phyloP scores from a whole-genome alignment of 306 rosid genomes.

The Prunus fruticosa region DNA sequence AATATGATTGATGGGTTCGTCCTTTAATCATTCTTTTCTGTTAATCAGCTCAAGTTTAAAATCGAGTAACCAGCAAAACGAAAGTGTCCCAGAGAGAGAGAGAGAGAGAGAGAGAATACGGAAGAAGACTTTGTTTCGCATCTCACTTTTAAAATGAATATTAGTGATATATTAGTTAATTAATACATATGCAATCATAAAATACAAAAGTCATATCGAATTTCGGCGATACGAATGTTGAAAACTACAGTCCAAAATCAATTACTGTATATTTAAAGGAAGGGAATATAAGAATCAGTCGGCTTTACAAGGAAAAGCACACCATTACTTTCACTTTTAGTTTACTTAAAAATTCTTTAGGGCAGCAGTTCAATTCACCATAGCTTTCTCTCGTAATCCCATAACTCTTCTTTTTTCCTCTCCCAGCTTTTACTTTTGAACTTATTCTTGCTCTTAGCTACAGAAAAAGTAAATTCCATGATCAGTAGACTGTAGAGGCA shows the following conservation, averaged over 20 bases:
- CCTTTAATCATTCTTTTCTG: constrained; percentile 60
- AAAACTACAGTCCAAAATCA: constrained; percentile 42
- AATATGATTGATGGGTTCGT: constrained; percentile 74
- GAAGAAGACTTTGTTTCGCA: constrained; percentile 24
- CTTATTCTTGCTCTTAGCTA: constrained; percentile 40
- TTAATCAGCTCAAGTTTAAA: constrained; percentile 26
- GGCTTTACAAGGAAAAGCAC: constrained; percentile 36
- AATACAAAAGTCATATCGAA: constrained; percentile 46
- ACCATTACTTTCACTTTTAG: constrained; percentile 34
- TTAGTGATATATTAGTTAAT: constrained; percentile 2
- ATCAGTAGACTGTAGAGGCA: constrained; percentile 11
- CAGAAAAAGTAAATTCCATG: constrained; percentile 25
- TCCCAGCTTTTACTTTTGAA: constrained; percentile 42
- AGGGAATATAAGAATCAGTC: constrained; percentile 59
- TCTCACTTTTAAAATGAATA: constrained; percentile 32
- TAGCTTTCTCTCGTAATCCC: constrained; percentile 27
- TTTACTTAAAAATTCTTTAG: constrained; percentile 28
- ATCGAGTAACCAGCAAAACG: constrained; percentile 7
- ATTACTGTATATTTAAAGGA: constrained; percentile 27
- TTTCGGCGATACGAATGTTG: constrained; percentile 69
- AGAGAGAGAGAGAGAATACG: constrained; percentile 7
- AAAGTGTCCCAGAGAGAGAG: neutral
- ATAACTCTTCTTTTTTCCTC: constrained; percentile 14
- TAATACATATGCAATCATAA: constrained; percentile 13
- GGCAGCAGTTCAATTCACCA: constrained; percentile 18